Evolutionary conservation across 2,329 filamentous ascomycete species (phyloP).

Genomic region (Arthrobotrys iridis): DNA sequence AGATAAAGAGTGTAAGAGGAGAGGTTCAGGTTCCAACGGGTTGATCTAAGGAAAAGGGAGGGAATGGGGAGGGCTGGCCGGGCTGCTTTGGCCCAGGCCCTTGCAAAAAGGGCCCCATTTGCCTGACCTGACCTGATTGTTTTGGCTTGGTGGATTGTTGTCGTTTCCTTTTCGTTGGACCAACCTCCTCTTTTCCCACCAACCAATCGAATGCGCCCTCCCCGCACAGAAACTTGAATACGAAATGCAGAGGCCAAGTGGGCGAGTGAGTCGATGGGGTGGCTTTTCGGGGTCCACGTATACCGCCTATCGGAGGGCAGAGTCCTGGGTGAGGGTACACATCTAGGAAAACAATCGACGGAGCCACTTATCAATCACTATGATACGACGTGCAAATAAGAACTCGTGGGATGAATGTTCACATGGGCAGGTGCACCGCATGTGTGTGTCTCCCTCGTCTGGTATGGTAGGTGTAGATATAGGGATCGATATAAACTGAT

Average conservation of each 20-base stretch:
- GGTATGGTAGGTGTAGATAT: no score
- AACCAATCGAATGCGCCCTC: constrained; percentile 38
- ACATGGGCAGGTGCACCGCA: no score
- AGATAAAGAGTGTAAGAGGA: constrained; percentile 1
- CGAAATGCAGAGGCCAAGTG: constrained; percentile 14
- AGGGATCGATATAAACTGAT: no score
- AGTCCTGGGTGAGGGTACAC: not conserved
- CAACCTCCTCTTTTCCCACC: constrained; percentile 51
- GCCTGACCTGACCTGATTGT: constrained; percentile 4
- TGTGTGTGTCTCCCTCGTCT: no score
- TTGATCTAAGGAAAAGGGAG: constrained; percentile 2
- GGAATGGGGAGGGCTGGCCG: constrained; percentile 19
- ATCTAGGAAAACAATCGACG: not conserved
- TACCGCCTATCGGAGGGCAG: not conserved
- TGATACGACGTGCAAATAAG: no score
- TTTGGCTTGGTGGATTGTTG: constrained; percentile 38
- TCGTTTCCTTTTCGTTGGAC: constrained; percentile 48
- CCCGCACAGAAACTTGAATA: constrained; percentile 9
- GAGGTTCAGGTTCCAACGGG: constrained; percentile 1
- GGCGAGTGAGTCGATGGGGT: constrained; percentile 14
- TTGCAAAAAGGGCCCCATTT: not conserved
- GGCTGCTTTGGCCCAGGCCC: not conserved
- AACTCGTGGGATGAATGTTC: no score
- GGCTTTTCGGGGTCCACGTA: constrained; percentile 15
- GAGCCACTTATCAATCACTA: constrained; percentile 1